These are phyloP conservation scores for Fusarium robinianum DNA, from an alignment of 2,329 filamentous ascomycete species.

Conservation along the genomic window DNA sequence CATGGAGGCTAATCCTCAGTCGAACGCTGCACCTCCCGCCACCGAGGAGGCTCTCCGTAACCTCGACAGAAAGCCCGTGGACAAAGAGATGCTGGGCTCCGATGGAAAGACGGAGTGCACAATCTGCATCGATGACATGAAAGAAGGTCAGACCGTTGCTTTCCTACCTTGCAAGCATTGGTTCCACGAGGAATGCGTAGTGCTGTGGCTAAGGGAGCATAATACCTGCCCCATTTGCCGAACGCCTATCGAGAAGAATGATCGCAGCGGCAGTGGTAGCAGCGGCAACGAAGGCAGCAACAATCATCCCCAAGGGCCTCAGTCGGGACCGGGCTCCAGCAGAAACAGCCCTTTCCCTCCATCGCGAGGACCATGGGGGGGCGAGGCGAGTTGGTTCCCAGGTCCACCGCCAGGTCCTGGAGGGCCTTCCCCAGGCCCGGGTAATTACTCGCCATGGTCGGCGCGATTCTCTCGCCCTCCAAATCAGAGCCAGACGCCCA, in stretches of 20 bases:
- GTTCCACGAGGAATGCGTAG: slow-evolving; percentile 86
- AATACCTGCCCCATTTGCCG: slow-evolving; percentile 90
- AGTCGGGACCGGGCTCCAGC: slow-evolving; percentile 14
- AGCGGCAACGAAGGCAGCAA: slow-evolving; percentile 6
- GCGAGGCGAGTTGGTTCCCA: slow-evolving; percentile 14
- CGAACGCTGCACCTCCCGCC: slow-evolving; percentile 82
- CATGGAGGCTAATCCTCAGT: slow-evolving; percentile 80
- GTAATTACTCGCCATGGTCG: slow-evolving; percentile 18
- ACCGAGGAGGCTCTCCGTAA: slow-evolving; percentile 72
- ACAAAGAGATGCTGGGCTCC: slow-evolving; percentile 68
- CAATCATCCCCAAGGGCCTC: slow-evolving; percentile 18
- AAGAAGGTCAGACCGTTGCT: slow-evolving; percentile 72
- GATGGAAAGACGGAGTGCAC: slow-evolving; percentile 81
- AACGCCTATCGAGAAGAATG: slow-evolving; percentile 55
- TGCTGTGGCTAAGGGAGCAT: slow-evolving; percentile 84
- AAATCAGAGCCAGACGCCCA: slow-evolving; percentile 35
- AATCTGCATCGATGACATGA: slow-evolving; percentile 90
- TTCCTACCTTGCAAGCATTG: slow-evolving; percentile 87
- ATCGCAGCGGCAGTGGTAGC: slow-evolving; percentile 7
- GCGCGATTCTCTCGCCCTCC: slow-evolving; percentile 31
- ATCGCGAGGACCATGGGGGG: not conserved
- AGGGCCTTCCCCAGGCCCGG: slow-evolving; percentile 2
- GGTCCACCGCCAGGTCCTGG: slow-evolving; percentile 1
- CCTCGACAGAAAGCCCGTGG: slow-evolving; percentile 72
- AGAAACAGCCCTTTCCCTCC: slow-evolving; percentile 15